phyloP scores from a whole-genome alignment of 805 yeast genomes.

The Hanseniaspora thailandica region DNA sequence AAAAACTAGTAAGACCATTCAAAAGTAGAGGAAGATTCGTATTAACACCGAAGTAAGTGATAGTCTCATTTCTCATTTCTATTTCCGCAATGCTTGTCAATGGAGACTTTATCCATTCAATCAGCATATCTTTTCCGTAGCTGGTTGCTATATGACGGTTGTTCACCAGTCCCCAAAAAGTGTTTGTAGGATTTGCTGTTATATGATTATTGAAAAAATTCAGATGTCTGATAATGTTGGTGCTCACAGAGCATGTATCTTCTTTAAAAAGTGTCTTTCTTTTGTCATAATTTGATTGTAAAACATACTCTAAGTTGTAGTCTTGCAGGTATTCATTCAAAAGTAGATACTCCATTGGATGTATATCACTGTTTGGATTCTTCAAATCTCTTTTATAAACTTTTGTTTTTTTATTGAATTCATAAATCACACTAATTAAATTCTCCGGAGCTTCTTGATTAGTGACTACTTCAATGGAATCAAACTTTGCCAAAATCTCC shows the following conservation, averaged over 20 bases:
- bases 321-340: constrained; percentile 39
- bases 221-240: constrained; percentile 51
- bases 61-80: constrained; percentile 51
- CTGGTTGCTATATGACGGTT: constrained; percentile 63
- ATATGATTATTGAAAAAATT: constrained; percentile 57
- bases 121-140: constrained; percentile 58
- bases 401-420: background rate
- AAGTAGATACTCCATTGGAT: constrained; percentile 26
- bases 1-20: constrained; percentile 27
- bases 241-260: constrained; percentile 39
- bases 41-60: constrained; percentile 34
- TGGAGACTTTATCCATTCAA: constrained; percentile 68
- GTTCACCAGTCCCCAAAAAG: constrained; percentile 52
- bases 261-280: constrained; percentile 35
- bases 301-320: constrained; percentile 30
- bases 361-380: background rate
- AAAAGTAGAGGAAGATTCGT: constrained; percentile 26
- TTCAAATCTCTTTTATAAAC: background rate
- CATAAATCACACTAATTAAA: constrained; percentile 23
- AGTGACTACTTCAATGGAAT: constrained; percentile 62
- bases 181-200: constrained; percentile 50
- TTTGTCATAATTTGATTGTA: background rate
- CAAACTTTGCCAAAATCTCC: constrained; percentile 41
- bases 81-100: constrained; percentile 44
- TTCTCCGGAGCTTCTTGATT: constrained; percentile 20